Percentiles rank a stretch among this genome's conserved stretches.
Evolutionary conservation across 257 asterid species (phyloP).

Genomic region (Striga asiatica): DNA sequence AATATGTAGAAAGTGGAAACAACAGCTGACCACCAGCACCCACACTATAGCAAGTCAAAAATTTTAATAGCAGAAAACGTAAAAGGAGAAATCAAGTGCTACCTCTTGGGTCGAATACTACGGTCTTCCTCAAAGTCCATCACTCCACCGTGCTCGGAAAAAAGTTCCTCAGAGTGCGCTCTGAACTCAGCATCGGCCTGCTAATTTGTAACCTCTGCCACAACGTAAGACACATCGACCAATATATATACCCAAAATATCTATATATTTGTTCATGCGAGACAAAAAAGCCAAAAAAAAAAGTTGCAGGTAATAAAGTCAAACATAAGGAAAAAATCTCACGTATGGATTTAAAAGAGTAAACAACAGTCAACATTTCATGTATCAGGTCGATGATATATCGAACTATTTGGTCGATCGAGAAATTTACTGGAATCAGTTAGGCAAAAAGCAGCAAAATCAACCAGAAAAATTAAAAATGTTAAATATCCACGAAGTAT

Average conservation of each 20-base stretch:
- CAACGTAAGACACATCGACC: slow-evolving; percentile 73
- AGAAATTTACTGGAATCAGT: too few species aligned
- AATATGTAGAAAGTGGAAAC: too few species aligned
- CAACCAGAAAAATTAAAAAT: too few species aligned
- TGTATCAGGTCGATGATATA: too few species aligned
- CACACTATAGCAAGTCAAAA: background rate
- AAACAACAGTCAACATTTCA: too few species aligned
- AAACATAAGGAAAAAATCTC: slow-evolving; percentile 1
- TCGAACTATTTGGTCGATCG: too few species aligned
- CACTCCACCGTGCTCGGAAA: slow-evolving; percentile 90
- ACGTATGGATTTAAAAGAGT: too few species aligned
- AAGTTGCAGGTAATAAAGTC: background rate
- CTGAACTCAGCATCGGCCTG: slow-evolving; percentile 76
- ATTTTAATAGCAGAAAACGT: too few species aligned
- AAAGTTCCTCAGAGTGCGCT: slow-evolving; percentile 85
- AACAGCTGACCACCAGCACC: too few species aligned
- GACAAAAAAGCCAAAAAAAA: background rate
- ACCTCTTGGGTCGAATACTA: slow-evolving; percentile 91
- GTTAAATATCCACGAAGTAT: too few species aligned
- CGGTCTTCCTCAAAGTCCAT: slow-evolving; percentile 95
- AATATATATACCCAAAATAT: too few species aligned
- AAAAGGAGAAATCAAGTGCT: too few species aligned
- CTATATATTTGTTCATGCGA: slow-evolving; percentile 14
- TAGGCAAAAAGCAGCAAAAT: background rate
- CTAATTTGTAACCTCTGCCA: slow-evolving; percentile 98